phyloP scores from a whole-genome alignment of 306 rosid species.

The Quercus rubra region DNA sequence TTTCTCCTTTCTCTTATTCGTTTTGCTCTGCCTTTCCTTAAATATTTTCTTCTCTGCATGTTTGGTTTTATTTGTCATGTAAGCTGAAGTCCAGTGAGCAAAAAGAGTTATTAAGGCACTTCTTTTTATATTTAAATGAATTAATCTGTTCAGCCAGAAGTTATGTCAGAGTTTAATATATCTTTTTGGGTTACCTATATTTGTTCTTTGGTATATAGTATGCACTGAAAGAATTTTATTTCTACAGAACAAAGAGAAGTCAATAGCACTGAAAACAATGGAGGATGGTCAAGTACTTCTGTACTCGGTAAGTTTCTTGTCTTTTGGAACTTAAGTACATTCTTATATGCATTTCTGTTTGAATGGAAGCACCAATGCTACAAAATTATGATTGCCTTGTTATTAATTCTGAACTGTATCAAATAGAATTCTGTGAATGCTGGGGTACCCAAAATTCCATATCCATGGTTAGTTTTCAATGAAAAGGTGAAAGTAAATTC shows the following conservation, averaged over 20 bases:
- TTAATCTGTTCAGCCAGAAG: neutral
- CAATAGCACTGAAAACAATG: slow-evolving; percentile 84
- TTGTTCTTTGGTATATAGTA: neutral
- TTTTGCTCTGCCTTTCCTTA: neutral
- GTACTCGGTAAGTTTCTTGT: slow-evolving; percentile 28
- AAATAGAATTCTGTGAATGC: slow-evolving; percentile 88
- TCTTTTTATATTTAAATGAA: neutral
- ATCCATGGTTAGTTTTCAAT: slow-evolving; percentile 95
- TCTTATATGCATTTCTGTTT: slow-evolving; percentile 18
- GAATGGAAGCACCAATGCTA: slow-evolving; percentile 9
- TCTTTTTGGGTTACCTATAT: slow-evolving; percentile 1
- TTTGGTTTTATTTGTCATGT: neutral
- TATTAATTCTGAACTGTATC: slow-evolving; percentile 1
- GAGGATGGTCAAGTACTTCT: slow-evolving; percentile 91
- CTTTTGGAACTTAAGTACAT: slow-evolving; percentile 7
- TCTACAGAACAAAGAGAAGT: slow-evolving; percentile 88
- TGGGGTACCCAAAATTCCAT: slow-evolving; percentile 79
- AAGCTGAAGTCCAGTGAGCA: neutral
- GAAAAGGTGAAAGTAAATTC: slow-evolving; percentile 98
- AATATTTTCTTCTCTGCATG: neutral
- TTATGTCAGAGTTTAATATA: neutral
- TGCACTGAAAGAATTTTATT: slow-evolving; percentile 11
- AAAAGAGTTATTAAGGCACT: neutral
- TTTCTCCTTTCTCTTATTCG: neutral
- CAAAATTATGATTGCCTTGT: slow-evolving; percentile 19